Base-by-base conservation (phyloP, 169 alveolate species). In the Plasmodium inui region DNA sequence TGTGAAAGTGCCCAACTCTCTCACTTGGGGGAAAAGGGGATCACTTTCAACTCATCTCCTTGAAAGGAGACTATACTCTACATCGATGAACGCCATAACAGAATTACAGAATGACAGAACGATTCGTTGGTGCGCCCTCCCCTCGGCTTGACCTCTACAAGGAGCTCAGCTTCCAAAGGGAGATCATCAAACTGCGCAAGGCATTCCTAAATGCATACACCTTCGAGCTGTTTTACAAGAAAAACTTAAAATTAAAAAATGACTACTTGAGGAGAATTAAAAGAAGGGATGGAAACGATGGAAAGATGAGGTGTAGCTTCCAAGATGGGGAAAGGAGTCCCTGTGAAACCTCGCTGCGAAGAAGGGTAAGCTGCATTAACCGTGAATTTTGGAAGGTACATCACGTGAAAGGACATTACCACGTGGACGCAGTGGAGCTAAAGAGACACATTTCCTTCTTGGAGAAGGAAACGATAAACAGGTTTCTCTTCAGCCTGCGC, bases 401-500 rank as follows among this genome's bases (percentile, higher is more conserved):
- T 57, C 83, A 26, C 19, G 9, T 79, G n/a, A 46, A 22, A 34
- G 32, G 55, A 14, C 12, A 41, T 26, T 14, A 61, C 44, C 17
- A 37, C 1, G 17, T 7, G 9, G 41, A 19, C 14, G 44, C 34
- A 8, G 26, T 76, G 28, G 94, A 89, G 50, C 32, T 89, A 67
- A 89, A 81, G 3, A 89, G 76, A 81, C 39, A 89, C 37, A 4
- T 80, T n/a, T 89, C 78, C 12, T 89, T 67, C 50, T 10, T 70
- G 39, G 84, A 89, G 71, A 89, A 89, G 26, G 90, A 89, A 26
- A 89, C 50, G 4, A 19, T 89, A 22, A 89, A 89, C 83, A 80
- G 94, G 72, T 89, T 22, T 2, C 72, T 89, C 1, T 79, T 79
- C 50, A 78, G 82, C 32, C 28, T 89, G 19, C 82, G 32, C 72